A percentile compares a stretch with the other conserved stretches of the same genome.
Evolutionary conservation across 1,284 basidiomycete genomes (phyloP).

Genomic region (Chondrostereum purpureum): DNA sequence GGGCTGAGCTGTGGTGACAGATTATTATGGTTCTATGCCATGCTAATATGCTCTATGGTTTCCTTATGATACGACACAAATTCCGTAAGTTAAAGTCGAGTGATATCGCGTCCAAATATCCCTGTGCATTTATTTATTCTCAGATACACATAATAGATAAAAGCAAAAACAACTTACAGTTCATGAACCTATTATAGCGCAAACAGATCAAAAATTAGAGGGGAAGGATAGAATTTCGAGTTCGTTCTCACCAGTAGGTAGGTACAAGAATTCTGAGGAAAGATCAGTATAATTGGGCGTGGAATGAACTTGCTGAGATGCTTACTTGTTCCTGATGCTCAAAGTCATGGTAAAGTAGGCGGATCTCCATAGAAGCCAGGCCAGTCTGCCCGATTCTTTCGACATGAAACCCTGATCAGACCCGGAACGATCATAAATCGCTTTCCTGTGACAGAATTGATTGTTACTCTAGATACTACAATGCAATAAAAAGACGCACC

Average conservation of each 20-base stretch:
- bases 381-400: conserved; percentile 62
- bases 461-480: neutral
- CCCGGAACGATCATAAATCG: conserved; percentile 63
- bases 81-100: conserved; percentile 49
- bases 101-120: conserved; percentile 79
- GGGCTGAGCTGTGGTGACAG: neutral
- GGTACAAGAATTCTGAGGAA: conserved; percentile 59
- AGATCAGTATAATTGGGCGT: conserved; percentile 1
- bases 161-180: conserved; percentile 48
- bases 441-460: conserved; percentile 43
- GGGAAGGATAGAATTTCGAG: conserved; percentile 17
- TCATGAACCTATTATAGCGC: conserved; percentile 40
- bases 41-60: neutral
- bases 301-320: conserved; percentile 9
- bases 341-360: conserved; percentile 79
- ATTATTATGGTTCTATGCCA: neutral
- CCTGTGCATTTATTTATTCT: too few species aligned
- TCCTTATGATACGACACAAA: neutral
- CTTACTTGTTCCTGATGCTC: conserved; percentile 68
- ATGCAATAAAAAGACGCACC: conserved; percentile 30
- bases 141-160: too few species aligned
- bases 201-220: conserved; percentile 2
- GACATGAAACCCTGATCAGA: conserved; percentile 49
- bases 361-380: conserved; percentile 78
- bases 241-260: conserved; percentile 60